Conservation (phyloP, 2,329 filamentous ascomycete genomes). For the Penicillium fuscoglaucum region DNA sequence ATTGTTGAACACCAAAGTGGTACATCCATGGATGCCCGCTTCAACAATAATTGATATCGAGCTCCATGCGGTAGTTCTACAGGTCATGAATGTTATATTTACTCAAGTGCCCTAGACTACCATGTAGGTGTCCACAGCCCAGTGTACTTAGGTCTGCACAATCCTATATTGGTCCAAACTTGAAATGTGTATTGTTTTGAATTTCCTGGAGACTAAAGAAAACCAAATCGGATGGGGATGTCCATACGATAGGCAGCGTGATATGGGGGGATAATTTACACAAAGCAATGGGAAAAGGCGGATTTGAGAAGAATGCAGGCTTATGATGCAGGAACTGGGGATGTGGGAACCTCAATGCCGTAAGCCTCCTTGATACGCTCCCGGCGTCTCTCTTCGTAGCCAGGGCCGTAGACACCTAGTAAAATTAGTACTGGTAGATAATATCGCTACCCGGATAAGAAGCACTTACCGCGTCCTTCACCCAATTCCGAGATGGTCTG, state of each 20-base stretch:
- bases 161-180: neutral
- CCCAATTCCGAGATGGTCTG: constrained; percentile 80
- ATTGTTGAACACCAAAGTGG: neutral
- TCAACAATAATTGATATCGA: neutral
- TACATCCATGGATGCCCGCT: neutral
- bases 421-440: constrained; percentile 18
- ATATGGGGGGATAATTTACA: constrained; percentile 33
- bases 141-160: neutral
- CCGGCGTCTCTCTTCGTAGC: constrained; percentile 80
- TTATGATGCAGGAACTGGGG: constrained; percentile 48
- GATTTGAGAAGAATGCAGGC: constrained; percentile 23
- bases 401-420: constrained; percentile 74
- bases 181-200: constrained; percentile 11
- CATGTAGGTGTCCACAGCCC: neutral
- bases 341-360: constrained; percentile 76
- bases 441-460: constrained; percentile 1
- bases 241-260: constrained; percentile 27
- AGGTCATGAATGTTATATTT: neutral
- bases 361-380: constrained; percentile 83
- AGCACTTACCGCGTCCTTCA: constrained; percentile 75
- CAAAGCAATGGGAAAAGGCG: constrained; percentile 26
- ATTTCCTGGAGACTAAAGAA: constrained; percentile 19
- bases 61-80: neutral
- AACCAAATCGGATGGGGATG: constrained; percentile 20
- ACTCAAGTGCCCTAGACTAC: no score